Percentiles rank a stretch among this genome's conserved stretches.
Conservation (phyloP, 1,139 yeast species). For the Lodderomyces beijingensis region DNA sequence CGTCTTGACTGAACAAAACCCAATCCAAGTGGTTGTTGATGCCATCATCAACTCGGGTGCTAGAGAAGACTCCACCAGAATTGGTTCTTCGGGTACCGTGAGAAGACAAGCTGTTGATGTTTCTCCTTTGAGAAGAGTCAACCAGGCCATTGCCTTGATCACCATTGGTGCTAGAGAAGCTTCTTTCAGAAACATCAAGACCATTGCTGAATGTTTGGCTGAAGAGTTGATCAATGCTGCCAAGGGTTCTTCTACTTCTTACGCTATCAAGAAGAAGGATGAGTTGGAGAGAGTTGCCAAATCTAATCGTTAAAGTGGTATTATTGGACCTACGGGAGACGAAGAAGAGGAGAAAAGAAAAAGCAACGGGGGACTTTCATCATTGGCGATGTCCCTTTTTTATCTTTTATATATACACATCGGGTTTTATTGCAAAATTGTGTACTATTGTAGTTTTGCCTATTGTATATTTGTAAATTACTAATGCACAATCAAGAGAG, state of each 20-base stretch:
- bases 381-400: no score
- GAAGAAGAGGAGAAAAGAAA: neutral
- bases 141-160: conserved; percentile 97
- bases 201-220: conserved; percentile 99
- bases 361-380: no score
- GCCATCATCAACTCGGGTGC: conserved; percentile 99
- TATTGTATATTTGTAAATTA: no score
- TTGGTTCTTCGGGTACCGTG: conserved; percentile 99
- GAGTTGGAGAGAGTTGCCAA: conserved; percentile 99
- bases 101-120: conserved; percentile 99
- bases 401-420: no score
- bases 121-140: conserved; percentile 99
- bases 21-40: conserved; percentile 98
- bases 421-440: no score
- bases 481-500: no score
- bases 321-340: no score
- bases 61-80: conserved; percentile 99
- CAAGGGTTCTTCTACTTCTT: conserved; percentile 99
- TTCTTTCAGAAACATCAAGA: conserved; percentile 99
- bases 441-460: no score
- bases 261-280: conserved; percentile 99
- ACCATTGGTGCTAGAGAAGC: conserved; percentile 99
- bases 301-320: conserved; percentile 90
- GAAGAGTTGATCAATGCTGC: conserved; percentile 99
- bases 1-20: conserved; percentile 99